A percentile compares a stretch with the other conserved stretches of the same genome.
phyloP scores from a whole-genome alignment of 495 filamentous ascomycete species.

The Gamarada debralockiae region DNA sequence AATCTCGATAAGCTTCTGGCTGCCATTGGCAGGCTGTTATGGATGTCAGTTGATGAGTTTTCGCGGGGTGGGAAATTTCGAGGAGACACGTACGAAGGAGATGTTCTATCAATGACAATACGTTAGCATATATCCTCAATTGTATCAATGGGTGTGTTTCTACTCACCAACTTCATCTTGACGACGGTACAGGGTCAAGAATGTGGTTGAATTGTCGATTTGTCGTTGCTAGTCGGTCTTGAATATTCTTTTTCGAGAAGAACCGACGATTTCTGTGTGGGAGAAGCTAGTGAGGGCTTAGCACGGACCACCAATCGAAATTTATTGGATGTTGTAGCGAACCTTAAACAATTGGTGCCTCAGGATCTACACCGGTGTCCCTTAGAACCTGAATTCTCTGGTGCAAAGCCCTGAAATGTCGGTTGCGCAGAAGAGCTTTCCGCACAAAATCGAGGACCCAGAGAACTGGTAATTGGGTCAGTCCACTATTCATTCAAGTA shows the following conservation, averaged over 20 bases:
- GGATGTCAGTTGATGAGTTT: constrained; percentile 11
- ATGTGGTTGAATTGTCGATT: not conserved
- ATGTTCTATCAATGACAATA: constrained; percentile 49
- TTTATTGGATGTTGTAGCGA: too few species aligned
- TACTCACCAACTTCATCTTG: constrained; percentile 28
- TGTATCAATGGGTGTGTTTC: not conserved
- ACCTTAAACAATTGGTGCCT: too few species aligned
- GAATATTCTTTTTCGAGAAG: not conserved
- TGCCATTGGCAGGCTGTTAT: constrained; percentile 81
- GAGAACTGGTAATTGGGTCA: too few species aligned
- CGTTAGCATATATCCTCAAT: constrained; percentile 17
- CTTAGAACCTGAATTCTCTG: too few species aligned
- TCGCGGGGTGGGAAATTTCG: constrained; percentile 3
- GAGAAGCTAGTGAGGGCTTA: not conserved
- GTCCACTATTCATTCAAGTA: too few species aligned
- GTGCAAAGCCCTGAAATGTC: too few species aligned
- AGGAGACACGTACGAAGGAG: constrained; percentile 57
- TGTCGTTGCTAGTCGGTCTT: not conserved
- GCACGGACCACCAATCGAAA: too few species aligned
- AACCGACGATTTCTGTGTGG: not conserved
- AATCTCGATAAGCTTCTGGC: constrained; percentile 96
- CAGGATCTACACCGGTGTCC: too few species aligned
- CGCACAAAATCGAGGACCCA: too few species aligned
- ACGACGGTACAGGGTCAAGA: constrained; percentile 11
- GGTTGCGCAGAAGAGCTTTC: too few species aligned